Evolutionary conservation across 2,329 filamentous ascomycete species (phyloP), one percentile per base, ranked within the genome.

Genomic region (Microcyclospora pomicola): DNA sequence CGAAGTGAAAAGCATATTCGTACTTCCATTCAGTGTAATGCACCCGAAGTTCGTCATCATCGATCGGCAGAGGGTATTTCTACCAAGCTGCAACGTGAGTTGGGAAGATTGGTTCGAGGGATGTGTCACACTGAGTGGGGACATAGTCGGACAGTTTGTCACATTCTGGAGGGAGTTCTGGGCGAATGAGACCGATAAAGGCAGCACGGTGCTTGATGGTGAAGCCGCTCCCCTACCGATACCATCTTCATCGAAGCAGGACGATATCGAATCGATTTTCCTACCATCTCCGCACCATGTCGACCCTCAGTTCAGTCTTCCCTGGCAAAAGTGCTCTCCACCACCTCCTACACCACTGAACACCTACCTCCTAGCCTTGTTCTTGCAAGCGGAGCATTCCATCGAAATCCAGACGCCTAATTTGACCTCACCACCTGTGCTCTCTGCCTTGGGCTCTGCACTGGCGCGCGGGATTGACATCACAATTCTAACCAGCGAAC

Each of bases 81-180:
- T 91, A 9, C 83, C 83, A 0, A 85, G 80, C 49, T 87, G 82
- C 58, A 92, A 92, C 49, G 74, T 92, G 4, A 86, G 80, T 51
- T 91, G 81, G 81, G 84, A 91, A 58, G 61, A 74, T n/a, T 92
- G 84, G 84, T 78, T 88, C 16, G 84, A 92, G 56, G 81, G 79
- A 0, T 83, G 78, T 39, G 62, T 88, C 3, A 73, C 76, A 38
- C 59, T 88, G 9, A 65, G 66, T 6, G 82, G 82, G 0, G 64
- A 68, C 0, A 65, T 80, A 0, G 73, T 85, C 0, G 49, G 56
- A 3, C 64, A 69, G n/a, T 69, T 91, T 30, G 46, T 81, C 31
- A 55, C 63, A 2, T 88, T 88, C 51, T 85, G 82, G 59, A 54
- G 64, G 7, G 55, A 61, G 1, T 79, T 84, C n/a, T 91, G 84